Conservation (phyloP, 768 basidiomycete genomes). For the Tylopilus cervinicoccineus region DNA sequence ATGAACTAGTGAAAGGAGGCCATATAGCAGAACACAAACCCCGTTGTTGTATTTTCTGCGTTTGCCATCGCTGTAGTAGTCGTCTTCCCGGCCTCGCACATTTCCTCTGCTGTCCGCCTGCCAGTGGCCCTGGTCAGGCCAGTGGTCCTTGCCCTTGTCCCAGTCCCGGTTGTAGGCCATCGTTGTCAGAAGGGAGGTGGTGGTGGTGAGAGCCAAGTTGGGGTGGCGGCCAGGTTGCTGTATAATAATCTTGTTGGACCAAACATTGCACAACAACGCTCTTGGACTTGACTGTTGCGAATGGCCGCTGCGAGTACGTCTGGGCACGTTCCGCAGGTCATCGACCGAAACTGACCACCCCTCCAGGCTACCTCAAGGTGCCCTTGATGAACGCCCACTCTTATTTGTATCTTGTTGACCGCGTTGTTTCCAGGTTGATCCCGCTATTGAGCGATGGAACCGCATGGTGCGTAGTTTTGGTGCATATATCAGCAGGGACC, state of each 20-base stretch:
- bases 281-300: slow-evolving; percentile 19
- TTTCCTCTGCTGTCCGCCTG: slow-evolving; percentile 35
- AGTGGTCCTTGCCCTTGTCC: slow-evolving; percentile 72
- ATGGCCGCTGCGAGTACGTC: slow-evolving; percentile 68
- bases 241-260: slow-evolving; percentile 11
- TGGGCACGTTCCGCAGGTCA: not conserved
- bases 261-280: slow-evolving; percentile 31
- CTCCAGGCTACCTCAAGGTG: slow-evolving; percentile 58
- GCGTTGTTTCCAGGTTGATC: slow-evolving; percentile 36
- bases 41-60: slow-evolving; percentile 77
- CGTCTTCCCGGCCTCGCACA: slow-evolving; percentile 61
- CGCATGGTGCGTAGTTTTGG: slow-evolving; percentile 44
- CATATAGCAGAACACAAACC: slow-evolving; percentile 38
- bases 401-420: not conserved
- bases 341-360: slow-evolving; percentile 13
- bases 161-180: slow-evolving; percentile 86
- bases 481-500: not conserved
- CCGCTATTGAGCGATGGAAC: slow-evolving; percentile 61
- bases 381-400: not conserved
- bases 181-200: slow-evolving; percentile 11
- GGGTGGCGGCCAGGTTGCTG: not conserved
- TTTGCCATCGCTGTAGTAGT: slow-evolving; percentile 66
- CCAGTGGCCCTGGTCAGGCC: slow-evolving; percentile 47
- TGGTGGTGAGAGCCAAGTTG: slow-evolving; percentile 23
- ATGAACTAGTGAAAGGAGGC: slow-evolving; percentile 5